Evolutionary conservation across 192 early-diverging fungal genomes (phyloP).

Genomic region (Allomyces macrogynus): DNA sequence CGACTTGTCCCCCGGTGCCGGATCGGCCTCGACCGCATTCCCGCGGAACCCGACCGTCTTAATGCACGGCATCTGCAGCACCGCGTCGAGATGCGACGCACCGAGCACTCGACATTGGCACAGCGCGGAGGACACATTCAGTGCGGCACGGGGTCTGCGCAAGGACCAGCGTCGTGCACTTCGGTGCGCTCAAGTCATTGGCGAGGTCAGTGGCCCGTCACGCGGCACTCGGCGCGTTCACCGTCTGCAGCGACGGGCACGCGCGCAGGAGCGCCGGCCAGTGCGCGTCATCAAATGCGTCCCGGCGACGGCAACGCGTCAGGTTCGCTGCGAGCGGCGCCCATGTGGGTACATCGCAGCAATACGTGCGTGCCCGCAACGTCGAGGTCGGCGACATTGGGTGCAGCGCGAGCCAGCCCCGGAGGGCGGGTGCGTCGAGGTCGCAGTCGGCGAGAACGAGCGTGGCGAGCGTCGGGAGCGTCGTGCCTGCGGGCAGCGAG

Average conservation of each 20-base stretch:
- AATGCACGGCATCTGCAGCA: too few species aligned
- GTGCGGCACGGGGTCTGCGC: neutral
- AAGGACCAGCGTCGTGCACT: neutral
- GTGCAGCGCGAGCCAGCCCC: neutral
- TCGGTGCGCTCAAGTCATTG: neutral
- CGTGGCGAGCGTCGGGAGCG: neutral
- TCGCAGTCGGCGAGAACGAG: neutral
- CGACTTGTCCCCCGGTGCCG: neutral
- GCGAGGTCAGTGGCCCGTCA: too few species aligned
- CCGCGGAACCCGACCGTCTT: too few species aligned
- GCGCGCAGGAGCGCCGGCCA: neutral
- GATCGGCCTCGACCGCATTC: neutral
- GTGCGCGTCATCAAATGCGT: neutral
- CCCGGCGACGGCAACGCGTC: neutral
- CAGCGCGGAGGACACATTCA: neutral
- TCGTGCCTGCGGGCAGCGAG: neutral
- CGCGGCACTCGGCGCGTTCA: neutral
- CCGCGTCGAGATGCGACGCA: too few species aligned
- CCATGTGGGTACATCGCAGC: neutral
- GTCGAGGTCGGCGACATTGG: neutral
- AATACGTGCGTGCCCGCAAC: neutral
- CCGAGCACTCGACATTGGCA: neutral
- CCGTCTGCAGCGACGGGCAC: neutral
- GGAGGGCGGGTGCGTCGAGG: neutral
- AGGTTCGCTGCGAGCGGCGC: neutral